These are phyloP conservation scores for Nicotiana benthamiana DNA, from an alignment of 257 asterid genomes.

Conservation along the genomic window DNA sequence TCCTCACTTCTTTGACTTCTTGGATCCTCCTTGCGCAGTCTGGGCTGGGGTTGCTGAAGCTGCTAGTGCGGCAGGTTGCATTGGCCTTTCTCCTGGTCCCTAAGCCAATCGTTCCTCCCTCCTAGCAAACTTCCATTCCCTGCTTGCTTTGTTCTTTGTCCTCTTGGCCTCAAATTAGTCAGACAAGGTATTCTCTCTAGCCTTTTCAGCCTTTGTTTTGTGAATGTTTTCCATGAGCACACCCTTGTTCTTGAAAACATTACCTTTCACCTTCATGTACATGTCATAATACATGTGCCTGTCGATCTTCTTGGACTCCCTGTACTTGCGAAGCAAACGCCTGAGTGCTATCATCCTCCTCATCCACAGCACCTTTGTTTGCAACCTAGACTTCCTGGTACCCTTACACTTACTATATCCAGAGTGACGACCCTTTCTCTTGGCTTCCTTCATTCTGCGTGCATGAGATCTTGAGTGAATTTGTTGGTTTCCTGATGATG, in stretches of 20 bases:
- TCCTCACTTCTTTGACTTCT: conserved; percentile 69
- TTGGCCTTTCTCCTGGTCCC: conserved; percentile 67
- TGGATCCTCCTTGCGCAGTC: conserved; percentile 51
- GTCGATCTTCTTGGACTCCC: conserved; percentile 92
- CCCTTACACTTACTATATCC: conserved; percentile 99
- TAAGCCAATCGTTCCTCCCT: conserved; percentile 84
- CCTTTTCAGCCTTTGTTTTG: conserved; percentile 97
- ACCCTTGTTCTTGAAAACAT: conserved; percentile 91
- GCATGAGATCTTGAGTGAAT: conserved; percentile 93
- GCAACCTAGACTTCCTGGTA: conserved; percentile 94
- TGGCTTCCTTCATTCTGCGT: conserved; percentile 89
- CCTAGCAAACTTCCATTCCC: conserved; percentile 86
- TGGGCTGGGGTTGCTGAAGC: conserved; percentile 46
- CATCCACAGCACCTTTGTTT: conserved; percentile 93
- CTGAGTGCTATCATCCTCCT: conserved; percentile 89
- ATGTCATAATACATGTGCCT: conserved; percentile 95
- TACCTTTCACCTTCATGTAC: conserved; percentile 99
- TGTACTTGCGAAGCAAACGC: conserved; percentile 82
- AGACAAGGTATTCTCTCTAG: conserved; percentile 81
- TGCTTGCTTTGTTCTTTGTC: conserved; percentile 93
- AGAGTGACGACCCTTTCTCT: conserved; percentile 95
- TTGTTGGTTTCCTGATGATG: conserved; percentile 88
- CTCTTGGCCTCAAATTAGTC: conserved; percentile 97
- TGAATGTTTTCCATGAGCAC: conserved; percentile 95
- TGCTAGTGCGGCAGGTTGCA: conserved; percentile 32